phyloP scores from a whole-genome alignment of 495 filamentous ascomycete species.

The Daldinia concentrica region DNA sequence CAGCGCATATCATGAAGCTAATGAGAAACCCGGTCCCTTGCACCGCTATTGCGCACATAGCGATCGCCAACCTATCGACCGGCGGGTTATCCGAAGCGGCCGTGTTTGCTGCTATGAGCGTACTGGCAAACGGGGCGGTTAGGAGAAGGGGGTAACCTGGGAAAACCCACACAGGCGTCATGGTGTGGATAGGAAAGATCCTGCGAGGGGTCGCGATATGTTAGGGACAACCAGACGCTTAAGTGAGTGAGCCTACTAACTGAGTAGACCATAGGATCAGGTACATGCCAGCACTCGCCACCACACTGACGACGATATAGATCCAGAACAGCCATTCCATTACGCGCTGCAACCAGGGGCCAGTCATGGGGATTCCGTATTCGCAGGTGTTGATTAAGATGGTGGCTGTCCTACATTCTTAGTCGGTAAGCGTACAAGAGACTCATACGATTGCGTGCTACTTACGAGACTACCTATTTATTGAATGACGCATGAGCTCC shows the following conservation, averaged over 20 bases:
- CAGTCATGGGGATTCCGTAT: conserved; percentile 73
- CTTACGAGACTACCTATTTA: conserved; percentile 58
- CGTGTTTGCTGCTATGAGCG: conserved; percentile 63
- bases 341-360: conserved; percentile 71
- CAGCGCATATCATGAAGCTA: conserved; percentile 84
- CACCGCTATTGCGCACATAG: conserved; percentile 74
- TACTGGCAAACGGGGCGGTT: conserved; percentile 76
- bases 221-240: not conserved
- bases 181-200: conserved; percentile 82
- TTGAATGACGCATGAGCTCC: conserved; percentile 4
- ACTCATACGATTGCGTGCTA: not conserved
- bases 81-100: conserved; percentile 45
- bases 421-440: not conserved
- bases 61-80: conserved; percentile 67
- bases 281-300: conserved; percentile 75
- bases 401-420: conserved; percentile 65
- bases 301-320: conserved; percentile 69
- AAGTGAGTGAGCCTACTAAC: conserved; percentile 41
- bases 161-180: conserved; percentile 95
- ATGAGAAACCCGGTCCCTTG: conserved; percentile 90
- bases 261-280: conserved; percentile 72
- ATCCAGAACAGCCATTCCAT: conserved; percentile 79
- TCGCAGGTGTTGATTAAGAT: conserved; percentile 83
- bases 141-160: conserved; percentile 88
- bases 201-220: conserved; percentile 33